A percentile compares a stretch with the other conserved stretches of the same genome.
Conservation (phyloP, 2,329 filamentous ascomycete genomes). For the Fusarium armeniacum region DNA sequence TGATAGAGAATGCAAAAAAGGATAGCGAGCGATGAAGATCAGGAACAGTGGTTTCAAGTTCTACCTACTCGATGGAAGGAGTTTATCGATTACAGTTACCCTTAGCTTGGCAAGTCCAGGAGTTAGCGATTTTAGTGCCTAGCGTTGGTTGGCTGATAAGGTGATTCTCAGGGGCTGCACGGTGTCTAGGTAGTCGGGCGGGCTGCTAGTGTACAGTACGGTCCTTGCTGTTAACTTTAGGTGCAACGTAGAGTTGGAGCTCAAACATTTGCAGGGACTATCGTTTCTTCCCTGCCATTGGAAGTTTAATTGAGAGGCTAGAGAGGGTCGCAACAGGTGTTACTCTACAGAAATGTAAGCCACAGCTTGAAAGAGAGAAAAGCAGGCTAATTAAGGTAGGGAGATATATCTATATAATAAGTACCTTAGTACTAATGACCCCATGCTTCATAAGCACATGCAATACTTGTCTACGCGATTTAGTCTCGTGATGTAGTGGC, state of each 20-base stretch:
- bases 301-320: conserved; percentile 12
- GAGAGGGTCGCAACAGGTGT: neutral
- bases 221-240: conserved; percentile 13
- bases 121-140: conserved; percentile 17
- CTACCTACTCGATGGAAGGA: conserved; percentile 17
- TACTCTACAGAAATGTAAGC: neutral
- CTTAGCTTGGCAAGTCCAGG: conserved; percentile 19
- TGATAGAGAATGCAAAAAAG: conserved; percentile 6
- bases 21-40: conserved; percentile 13
- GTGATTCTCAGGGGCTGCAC: conserved; percentile 20
- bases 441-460: neutral
- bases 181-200: conserved; percentile 9
- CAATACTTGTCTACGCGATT: neutral
- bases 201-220: conserved; percentile 6
- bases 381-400: too few relatives aligned
- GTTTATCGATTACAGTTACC: conserved; percentile 17
- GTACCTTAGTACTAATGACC: neutral
- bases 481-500: neutral
- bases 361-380: neutral
- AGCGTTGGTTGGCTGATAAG: conserved; percentile 29
- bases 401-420: too few relatives aligned
- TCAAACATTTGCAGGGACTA: conserved; percentile 12
- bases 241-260: neutral
- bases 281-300: neutral
- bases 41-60: conserved; percentile 23